A percentile compares a stretch with the other conserved stretches of the same genome.
phyloP scores from a whole-genome alignment of 1,284 basidiomycete species.

The Leccinum subrobustum region DNA sequence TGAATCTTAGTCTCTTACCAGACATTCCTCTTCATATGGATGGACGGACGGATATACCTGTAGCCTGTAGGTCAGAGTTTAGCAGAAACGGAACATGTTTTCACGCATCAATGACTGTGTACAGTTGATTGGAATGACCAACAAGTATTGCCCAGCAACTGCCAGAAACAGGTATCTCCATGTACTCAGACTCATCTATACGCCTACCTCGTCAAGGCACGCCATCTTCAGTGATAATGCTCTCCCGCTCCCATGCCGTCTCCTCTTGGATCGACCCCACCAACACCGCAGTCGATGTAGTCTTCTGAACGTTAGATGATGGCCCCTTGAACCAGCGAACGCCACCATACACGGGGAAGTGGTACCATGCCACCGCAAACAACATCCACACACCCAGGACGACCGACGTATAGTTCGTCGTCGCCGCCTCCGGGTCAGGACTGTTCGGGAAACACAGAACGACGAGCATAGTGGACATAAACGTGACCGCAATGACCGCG shows the following conservation, averaged over 20 bases:
- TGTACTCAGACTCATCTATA: background rate
- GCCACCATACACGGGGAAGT: background rate
- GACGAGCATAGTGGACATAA: background rate
- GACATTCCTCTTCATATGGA: background rate
- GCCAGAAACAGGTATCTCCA: background rate
- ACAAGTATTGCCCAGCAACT: background rate
- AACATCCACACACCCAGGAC: background rate
- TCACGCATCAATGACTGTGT: background rate
- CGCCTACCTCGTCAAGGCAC: background rate
- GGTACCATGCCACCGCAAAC: background rate
- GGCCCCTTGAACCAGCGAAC: background rate
- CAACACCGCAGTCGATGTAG: background rate
- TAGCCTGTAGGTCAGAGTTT: background rate
- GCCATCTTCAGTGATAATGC: background rate
- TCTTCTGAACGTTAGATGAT: background rate
- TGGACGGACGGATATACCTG: background rate
- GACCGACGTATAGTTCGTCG: background rate
- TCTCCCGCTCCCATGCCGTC: background rate
- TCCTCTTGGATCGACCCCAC: background rate
- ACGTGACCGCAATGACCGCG: background rate
- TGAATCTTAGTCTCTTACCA: background rate
- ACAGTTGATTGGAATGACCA: background rate
- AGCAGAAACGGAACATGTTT: background rate
- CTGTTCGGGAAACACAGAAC: background rate
- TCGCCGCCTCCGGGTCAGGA: background rate